These are phyloP conservation scores for Musa troglodytarum DNA, from an alignment of 176 grass and related monocot genomes.

Conservation along the genomic window DNA sequence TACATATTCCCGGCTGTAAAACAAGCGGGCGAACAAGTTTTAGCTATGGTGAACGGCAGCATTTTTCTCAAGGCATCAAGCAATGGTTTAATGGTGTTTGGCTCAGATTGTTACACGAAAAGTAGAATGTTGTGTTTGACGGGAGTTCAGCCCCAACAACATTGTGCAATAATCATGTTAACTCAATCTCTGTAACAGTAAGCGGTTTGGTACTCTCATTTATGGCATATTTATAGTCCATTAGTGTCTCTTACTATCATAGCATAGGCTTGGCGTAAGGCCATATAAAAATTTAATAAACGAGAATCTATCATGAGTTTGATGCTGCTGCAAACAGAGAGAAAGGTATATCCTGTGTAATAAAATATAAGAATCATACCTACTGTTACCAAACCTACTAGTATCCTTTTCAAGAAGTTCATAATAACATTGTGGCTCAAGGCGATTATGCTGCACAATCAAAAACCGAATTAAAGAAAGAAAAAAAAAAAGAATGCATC, in stretches of 20 bases:
- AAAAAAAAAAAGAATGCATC: neutral
- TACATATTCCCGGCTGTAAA: conserved; percentile 86
- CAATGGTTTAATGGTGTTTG: too few relatives aligned
- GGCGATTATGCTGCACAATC: conserved; percentile 53
- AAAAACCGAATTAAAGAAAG: conserved; percentile 8
- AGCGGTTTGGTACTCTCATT: too few relatives aligned
- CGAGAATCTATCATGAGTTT: neutral
- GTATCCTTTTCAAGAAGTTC: conserved; percentile 97
- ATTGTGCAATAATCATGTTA: too few relatives aligned
- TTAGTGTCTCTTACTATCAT: too few relatives aligned
- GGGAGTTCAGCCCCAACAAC: too few relatives aligned
- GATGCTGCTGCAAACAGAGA: neutral
- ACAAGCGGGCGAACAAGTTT: conserved; percentile 4
- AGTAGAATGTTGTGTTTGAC: too few relatives aligned
- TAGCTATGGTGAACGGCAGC: too few relatives aligned
- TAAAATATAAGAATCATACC: conserved; percentile 35
- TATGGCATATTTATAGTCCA: neutral
- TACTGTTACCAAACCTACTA: conserved; percentile 91
- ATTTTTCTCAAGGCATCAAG: too few relatives aligned
- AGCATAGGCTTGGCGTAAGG: too few relatives aligned
- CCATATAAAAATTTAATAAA: neutral
- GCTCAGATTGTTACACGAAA: too few relatives aligned
- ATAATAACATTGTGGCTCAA: conserved; percentile 86
- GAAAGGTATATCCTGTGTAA: neutral
- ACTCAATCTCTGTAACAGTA: too few relatives aligned